A percentile compares a stretch with the other conserved stretches of the same genome.
These are phyloP conservation scores for Cercophora newfieldiana DNA, from an alignment of 495 filamentous ascomycete species.

Conservation along the genomic window DNA sequence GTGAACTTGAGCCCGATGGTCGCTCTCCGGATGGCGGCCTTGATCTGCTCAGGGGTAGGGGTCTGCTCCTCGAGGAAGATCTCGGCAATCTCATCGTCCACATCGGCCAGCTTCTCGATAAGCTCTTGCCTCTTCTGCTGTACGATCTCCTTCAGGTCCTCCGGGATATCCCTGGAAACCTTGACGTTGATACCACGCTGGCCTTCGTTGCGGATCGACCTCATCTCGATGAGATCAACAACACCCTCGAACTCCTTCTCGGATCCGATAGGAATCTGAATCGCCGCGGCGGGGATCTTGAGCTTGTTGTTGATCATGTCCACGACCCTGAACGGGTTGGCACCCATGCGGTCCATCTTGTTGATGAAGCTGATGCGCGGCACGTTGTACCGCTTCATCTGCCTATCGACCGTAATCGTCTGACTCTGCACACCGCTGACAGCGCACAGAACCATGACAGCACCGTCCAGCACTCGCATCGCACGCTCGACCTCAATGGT, in stretches of 20 bases:
- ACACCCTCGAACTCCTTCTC: slow-evolving; percentile 95
- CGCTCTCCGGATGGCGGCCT: slow-evolving; percentile 82
- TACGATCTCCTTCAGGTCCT: slow-evolving; percentile 67
- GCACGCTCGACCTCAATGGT: slow-evolving; percentile 99
- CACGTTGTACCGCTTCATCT: slow-evolving; percentile 98
- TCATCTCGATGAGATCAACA: slow-evolving; percentile 91
- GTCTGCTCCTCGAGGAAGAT: slow-evolving; percentile 85
- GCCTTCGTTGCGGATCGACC: slow-evolving; percentile 88
- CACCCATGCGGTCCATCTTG: slow-evolving; percentile 99
- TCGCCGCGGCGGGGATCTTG: slow-evolving; percentile 84
- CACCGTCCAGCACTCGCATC: slow-evolving; percentile 92
- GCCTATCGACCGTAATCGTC: slow-evolving; percentile 96
- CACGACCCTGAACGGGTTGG: slow-evolving; percentile 96
- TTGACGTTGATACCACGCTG: slow-evolving; percentile 67
- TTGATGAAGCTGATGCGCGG: slow-evolving; percentile 96
- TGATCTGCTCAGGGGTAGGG: slow-evolving; percentile 78
- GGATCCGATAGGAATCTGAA: slow-evolving; percentile 92
- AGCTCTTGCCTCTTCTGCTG: slow-evolving; percentile 79
- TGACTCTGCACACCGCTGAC: slow-evolving; percentile 97
- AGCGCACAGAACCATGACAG: slow-evolving; percentile 97
- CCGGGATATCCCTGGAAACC: slow-evolving; percentile 77
- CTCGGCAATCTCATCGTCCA: slow-evolving; percentile 98
- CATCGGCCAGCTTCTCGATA: slow-evolving; percentile 94
- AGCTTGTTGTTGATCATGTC: slow-evolving; percentile 97
- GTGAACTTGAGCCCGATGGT: slow-evolving; percentile 90